These are phyloP conservation scores for Saturnispora diversa DNA, from an alignment of 805 yeast species.

Conservation along the genomic window DNA sequence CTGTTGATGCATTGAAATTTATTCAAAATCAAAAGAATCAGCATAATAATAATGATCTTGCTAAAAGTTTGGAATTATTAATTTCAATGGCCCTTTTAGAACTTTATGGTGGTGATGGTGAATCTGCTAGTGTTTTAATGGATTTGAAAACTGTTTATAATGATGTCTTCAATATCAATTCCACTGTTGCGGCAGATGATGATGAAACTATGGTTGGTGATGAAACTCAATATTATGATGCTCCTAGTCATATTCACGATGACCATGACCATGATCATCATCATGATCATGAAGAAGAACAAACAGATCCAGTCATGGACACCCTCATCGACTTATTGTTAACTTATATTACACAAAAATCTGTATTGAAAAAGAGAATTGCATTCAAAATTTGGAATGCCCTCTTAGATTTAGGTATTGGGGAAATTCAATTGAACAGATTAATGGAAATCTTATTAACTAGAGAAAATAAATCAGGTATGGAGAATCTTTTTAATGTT, in stretches of 20 bases:
- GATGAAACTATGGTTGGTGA: slow-evolving; percentile 5
- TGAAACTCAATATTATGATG: slow-evolving; percentile 11
- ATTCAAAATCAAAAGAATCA: slow-evolving; percentile 33
- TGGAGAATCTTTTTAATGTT: slow-evolving; percentile 61
- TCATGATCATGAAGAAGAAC: slow-evolving; percentile 31
- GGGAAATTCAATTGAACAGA: slow-evolving; percentile 37
- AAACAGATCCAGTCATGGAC: slow-evolving; percentile 30
- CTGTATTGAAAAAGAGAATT: slow-evolving; percentile 49
- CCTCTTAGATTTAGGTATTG: slow-evolving; percentile 38
- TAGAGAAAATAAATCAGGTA: slow-evolving; percentile 78
- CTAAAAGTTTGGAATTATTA: slow-evolving; percentile 59
- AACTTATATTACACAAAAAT: slow-evolving; percentile 49
- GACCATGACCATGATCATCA: slow-evolving; percentile 26
- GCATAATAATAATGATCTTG: slow-evolving; percentile 21
- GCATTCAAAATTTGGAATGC: slow-evolving; percentile 43
- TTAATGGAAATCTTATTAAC: slow-evolving; percentile 51
- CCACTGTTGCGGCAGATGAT: not conserved
- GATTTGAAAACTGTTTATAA: slow-evolving; percentile 62
- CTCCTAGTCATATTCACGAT: slow-evolving; percentile 9
- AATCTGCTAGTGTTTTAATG: slow-evolving; percentile 63
- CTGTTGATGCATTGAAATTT: slow-evolving; percentile 3
- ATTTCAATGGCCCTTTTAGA: slow-evolving; percentile 73
- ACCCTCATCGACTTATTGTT: slow-evolving; percentile 45
- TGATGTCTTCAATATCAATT: slow-evolving; percentile 22
- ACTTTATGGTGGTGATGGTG: slow-evolving; percentile 68